Conservation (phyloP, 805 yeast species). For the Sugiyamaella lignohabitans region DNA sequence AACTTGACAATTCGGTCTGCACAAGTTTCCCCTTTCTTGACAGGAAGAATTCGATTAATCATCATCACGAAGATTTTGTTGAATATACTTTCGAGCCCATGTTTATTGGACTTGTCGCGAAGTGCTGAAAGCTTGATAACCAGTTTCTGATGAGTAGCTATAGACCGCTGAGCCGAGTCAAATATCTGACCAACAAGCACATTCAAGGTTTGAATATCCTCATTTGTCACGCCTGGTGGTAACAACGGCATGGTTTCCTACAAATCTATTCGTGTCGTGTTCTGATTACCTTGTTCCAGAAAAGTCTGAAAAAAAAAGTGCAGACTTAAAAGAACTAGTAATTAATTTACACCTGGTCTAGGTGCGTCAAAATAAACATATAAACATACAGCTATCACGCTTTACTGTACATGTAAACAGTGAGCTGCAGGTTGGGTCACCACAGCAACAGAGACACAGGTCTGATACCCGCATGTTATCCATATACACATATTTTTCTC, state of each 20-base stretch:
- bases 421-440: too few species aligned
- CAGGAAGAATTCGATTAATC: conserved; percentile 56
- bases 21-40: conserved; percentile 60
- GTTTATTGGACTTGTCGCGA: conserved; percentile 47
- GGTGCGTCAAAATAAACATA: too few species aligned
- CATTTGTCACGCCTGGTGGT: conserved; percentile 16
- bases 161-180: conserved; percentile 69
- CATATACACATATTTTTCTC: too few species aligned
- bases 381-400: too few species aligned
- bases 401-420: too few species aligned
- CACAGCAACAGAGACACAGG: too few species aligned
- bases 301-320: too few species aligned
- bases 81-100: conserved; percentile 54
- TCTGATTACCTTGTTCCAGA: too few species aligned
- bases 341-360: too few species aligned
- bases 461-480: too few species aligned
- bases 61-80: conserved; percentile 52
- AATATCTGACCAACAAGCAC: conserved; percentile 48
- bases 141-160: conserved; percentile 73
- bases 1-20: conserved; percentile 76
- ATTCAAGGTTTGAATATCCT: conserved; percentile 14
- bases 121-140: conserved; percentile 51
- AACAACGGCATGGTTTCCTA: conserved; percentile 2
- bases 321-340: too few species aligned
- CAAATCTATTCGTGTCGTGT: too few species aligned